These are phyloP conservation scores for Collariella sp. DNA, from an alignment of 495 filamentous ascomycete species.

Conservation along the genomic window DNA sequence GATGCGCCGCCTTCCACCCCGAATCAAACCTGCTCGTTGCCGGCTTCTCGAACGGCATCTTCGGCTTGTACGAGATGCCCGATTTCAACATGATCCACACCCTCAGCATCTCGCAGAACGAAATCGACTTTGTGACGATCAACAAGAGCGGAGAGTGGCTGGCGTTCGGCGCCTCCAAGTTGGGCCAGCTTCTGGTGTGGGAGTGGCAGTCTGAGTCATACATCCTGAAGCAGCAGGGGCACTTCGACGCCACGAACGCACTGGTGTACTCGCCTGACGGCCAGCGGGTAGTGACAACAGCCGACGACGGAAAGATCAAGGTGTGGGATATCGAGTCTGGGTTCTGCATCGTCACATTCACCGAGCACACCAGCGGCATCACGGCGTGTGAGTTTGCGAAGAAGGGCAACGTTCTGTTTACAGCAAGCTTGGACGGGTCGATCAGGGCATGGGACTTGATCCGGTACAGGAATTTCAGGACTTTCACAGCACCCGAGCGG, in stretches of 20 bases:
- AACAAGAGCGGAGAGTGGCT: constrained; percentile 95
- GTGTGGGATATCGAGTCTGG: constrained; percentile 95
- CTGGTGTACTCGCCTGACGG: constrained; percentile 90
- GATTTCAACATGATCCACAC: constrained; percentile 93
- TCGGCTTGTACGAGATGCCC: constrained; percentile 91
- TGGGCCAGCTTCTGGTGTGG: constrained; percentile 93
- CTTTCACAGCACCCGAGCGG: constrained; percentile 86
- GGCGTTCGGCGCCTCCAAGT: constrained; percentile 91
- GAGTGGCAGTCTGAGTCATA: constrained; percentile 99
- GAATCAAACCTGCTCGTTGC: constrained; percentile 80
- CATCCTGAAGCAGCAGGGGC: constrained; percentile 94
- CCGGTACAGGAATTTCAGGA: constrained; percentile 91
- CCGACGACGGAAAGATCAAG: constrained; percentile 96
- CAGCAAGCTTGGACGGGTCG: constrained; percentile 86
- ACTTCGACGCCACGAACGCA: constrained; percentile 93
- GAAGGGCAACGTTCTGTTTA: constrained; percentile 90
- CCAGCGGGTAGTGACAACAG: constrained; percentile 80
- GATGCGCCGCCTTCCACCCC: constrained; percentile 79
- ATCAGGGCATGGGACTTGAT: constrained; percentile 94
- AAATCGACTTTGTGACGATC: constrained; percentile 86
- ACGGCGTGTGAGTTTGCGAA: constrained; percentile 94
- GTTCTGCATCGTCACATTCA: constrained; percentile 97
- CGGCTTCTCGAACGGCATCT: constrained; percentile 90
- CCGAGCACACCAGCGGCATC: constrained; percentile 89
- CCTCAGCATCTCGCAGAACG: constrained; percentile 84